Conservation (phyloP, 179 eudicot species). For the Actinidia chinensis region DNA sequence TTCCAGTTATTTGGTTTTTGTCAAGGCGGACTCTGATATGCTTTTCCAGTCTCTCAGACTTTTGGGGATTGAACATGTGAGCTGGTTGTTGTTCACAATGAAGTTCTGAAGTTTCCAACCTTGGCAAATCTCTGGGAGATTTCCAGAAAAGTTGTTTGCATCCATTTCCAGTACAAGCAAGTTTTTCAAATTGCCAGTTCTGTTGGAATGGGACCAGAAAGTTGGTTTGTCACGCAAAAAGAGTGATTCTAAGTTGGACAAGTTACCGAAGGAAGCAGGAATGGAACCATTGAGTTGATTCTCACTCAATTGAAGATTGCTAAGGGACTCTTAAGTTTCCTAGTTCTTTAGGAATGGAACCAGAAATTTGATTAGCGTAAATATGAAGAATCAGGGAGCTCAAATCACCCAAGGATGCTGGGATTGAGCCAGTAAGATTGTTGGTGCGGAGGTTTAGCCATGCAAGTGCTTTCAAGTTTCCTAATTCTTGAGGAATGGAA, state of each 20-base stretch:
- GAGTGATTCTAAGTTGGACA: constrained; percentile 12
- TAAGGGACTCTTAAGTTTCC: constrained; percentile 10
- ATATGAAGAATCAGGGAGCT: not conserved
- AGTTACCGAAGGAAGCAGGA: constrained; percentile 34
- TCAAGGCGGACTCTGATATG: constrained; percentile 44
- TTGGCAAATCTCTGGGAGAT: constrained; percentile 44
- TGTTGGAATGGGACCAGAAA: constrained; percentile 10
- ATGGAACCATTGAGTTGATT: constrained; percentile 13
- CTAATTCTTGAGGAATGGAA: constrained; percentile 1
- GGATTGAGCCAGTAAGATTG: constrained; percentile 14
- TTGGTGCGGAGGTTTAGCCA: not conserved
- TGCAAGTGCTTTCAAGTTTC: not conserved
- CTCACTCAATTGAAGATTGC: not conserved
- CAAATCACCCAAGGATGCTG: not conserved
- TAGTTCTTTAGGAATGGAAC: constrained; percentile 37
- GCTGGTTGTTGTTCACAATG: constrained; percentile 31
- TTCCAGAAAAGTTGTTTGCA: constrained; percentile 40
- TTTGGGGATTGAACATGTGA: constrained; percentile 42
- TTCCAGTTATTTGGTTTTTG: constrained; percentile 48
- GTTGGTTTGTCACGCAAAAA: constrained; percentile 10
- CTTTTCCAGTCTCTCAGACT: constrained; percentile 48
- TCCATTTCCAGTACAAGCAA: constrained; percentile 26
- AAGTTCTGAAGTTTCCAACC: constrained; percentile 41
- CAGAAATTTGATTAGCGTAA: constrained; percentile 29
- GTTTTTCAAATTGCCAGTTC: constrained; percentile 8